These are phyloP conservation scores for Eucalyptus sp. DNA, from an alignment of 345 rosid species.

Conservation along the genomic window DNA sequence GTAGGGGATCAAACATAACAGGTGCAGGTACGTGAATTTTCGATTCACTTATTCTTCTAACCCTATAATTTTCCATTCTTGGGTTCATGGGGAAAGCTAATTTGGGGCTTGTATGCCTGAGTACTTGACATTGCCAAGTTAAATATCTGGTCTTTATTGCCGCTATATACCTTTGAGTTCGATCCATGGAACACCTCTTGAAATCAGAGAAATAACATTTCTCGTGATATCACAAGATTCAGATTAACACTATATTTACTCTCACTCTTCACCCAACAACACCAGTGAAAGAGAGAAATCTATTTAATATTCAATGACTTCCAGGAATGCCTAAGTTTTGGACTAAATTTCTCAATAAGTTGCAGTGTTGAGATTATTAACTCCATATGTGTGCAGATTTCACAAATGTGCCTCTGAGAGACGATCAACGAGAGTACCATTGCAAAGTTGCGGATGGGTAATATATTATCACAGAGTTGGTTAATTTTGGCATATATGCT, in stretches of 20 bases:
- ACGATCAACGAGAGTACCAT: constrained; percentile 74
- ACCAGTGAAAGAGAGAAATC: not conserved
- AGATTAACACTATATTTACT: not conserved
- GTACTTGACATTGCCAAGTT: not conserved
- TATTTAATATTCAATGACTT: not conserved
- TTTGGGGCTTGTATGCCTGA: not conserved
- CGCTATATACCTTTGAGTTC: not conserved
- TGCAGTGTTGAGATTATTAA: not conserved
- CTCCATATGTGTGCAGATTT: constrained; percentile 37
- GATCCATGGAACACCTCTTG: not conserved
- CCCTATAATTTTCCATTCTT: not conserved
- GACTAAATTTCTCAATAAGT: not conserved
- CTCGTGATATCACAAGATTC: not conserved
- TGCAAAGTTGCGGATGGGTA: constrained; percentile 90
- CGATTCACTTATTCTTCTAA: too few relatives aligned
- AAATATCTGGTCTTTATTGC: not conserved
- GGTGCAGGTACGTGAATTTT: constrained; percentile 88
- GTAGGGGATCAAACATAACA: constrained; percentile 66
- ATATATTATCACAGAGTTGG: not conserved
- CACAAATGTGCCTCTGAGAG: constrained; percentile 86
- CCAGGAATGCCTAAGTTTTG: not conserved
- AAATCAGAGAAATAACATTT: not conserved
- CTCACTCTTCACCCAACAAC: not conserved
- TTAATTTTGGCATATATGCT: not conserved
- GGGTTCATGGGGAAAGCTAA: not conserved